Conservation (phyloP, 1,139 yeast genomes). For the Debaryomyces nepalensis region DNA sequence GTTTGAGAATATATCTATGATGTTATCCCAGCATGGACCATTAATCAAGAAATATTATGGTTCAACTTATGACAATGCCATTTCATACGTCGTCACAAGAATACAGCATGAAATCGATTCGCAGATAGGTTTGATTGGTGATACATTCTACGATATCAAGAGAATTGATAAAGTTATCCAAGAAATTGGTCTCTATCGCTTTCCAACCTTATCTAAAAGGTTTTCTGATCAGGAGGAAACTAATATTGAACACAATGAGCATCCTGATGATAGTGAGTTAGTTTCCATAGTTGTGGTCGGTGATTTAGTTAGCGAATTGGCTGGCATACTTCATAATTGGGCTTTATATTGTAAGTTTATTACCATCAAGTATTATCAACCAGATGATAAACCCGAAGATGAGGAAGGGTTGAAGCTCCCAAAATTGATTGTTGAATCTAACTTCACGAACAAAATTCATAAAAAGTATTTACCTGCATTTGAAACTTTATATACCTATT, state of each 20-base stretch:
- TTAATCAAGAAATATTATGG: slow-evolving; percentile 78
- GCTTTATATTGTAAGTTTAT: slow-evolving; percentile 78
- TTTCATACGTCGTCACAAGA: slow-evolving; percentile 67
- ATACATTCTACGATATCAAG: slow-evolving; percentile 80
- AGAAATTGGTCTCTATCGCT: slow-evolving; percentile 63
- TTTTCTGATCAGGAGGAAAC: slow-evolving; percentile 26
- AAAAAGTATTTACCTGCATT: slow-evolving; percentile 61
- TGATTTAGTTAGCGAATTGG: slow-evolving; percentile 65
- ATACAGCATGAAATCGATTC: slow-evolving; percentile 89
- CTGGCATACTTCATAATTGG: slow-evolving; percentile 86
- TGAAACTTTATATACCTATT: slow-evolving; percentile 66
- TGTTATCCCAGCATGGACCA: slow-evolving; percentile 84
- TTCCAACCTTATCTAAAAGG: slow-evolving; percentile 47
- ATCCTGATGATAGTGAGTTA: slow-evolving; percentile 9
- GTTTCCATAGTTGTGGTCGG: slow-evolving; percentile 52
- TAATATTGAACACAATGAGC: slow-evolving; percentile 5
- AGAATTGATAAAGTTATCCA: slow-evolving; percentile 58
- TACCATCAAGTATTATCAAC: slow-evolving; percentile 59
- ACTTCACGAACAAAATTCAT: slow-evolving; percentile 63
- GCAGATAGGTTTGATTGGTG: slow-evolving; percentile 86
- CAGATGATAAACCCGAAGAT: slow-evolving; percentile 10
- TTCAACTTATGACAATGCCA: slow-evolving; percentile 51
- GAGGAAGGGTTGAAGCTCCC: slow-evolving; percentile 45
- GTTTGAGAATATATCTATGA: slow-evolving; percentile 83
- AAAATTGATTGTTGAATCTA: slow-evolving; percentile 59